These are phyloP conservation scores for Lactifluus rugatus DNA, from an alignment of 768 basidiomycete species.

Conservation along the genomic window DNA sequence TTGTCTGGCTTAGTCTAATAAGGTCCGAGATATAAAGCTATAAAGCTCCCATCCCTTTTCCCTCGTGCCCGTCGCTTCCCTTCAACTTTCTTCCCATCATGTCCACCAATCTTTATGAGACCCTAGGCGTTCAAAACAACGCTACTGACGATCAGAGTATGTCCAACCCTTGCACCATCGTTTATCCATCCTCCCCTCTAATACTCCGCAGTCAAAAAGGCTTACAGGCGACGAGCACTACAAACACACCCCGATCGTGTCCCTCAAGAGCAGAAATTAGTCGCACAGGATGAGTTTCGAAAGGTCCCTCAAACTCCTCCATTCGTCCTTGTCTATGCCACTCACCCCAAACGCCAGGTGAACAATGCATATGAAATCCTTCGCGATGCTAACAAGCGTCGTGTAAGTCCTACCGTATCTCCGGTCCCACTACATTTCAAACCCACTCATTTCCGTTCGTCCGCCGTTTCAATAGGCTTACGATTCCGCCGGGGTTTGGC, in stretches of 20 bases:
- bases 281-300: constrained; percentile 50
- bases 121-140: constrained; percentile 41
- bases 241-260: constrained; percentile 71
- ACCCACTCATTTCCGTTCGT: background rate
- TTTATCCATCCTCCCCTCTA: background rate
- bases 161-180: constrained; percentile 23
- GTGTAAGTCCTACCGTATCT: constrained; percentile 28
- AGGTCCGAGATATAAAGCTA: too few species aligned
- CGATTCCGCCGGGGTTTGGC: constrained; percentile 66
- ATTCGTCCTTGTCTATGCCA: background rate
- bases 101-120: constrained; percentile 56
- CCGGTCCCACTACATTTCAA: background rate
- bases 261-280: constrained; percentile 45
- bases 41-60: background rate
- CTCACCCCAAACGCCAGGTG: constrained; percentile 34
- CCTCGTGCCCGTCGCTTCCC: constrained; percentile 4
- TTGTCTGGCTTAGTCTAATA: too few species aligned
- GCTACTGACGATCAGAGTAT: constrained; percentile 57
- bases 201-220: constrained; percentile 49
- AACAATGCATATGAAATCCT: constrained; percentile 75
- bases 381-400: constrained; percentile 49
- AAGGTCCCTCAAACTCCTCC: constrained; percentile 27
- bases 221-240: constrained; percentile 65
- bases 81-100: constrained; percentile 25
- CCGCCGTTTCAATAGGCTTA: constrained; percentile 37